Evolutionary conservation across 306 rosid species (phyloP).

Genomic region (Vigna angularis): DNA sequence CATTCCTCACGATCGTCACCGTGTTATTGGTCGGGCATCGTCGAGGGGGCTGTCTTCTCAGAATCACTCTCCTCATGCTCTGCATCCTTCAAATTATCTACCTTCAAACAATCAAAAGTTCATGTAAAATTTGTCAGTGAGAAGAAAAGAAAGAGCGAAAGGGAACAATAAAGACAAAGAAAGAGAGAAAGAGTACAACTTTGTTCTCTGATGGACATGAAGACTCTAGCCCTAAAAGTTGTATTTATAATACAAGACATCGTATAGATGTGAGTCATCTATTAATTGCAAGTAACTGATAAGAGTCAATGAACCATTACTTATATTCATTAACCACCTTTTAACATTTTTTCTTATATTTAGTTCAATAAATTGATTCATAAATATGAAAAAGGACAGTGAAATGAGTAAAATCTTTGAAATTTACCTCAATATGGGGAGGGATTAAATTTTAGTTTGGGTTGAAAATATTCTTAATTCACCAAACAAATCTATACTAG

Average conservation of each 20-base stretch:
- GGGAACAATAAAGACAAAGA: neutral
- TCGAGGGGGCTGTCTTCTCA: constrained; percentile 50
- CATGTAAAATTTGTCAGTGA: too few relatives aligned
- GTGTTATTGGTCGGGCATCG: constrained; percentile 11
- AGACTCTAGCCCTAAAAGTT: constrained; percentile 57
- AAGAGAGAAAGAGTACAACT: neutral
- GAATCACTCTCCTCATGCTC: constrained; percentile 65
- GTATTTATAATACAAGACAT: constrained; percentile 47
- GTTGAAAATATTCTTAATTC: too few relatives aligned
- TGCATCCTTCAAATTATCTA: neutral
- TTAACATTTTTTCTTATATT: too few relatives aligned
- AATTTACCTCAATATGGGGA: too few relatives aligned
- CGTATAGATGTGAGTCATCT: neutral
- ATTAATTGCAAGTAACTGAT: neutral
- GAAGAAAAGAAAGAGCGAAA: neutral
- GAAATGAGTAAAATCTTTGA: too few relatives aligned
- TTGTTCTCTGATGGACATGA: constrained; percentile 26
- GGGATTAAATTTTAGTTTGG: too few relatives aligned
- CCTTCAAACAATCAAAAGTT: constrained; percentile 3
- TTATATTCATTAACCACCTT: too few relatives aligned
- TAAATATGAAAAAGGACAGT: too few relatives aligned
- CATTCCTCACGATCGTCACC: constrained; percentile 26
- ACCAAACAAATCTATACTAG: too few relatives aligned
- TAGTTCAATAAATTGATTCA: too few relatives aligned
- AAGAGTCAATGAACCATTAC: too few relatives aligned